These are phyloP conservation scores for Candida wancherniae DNA, from an alignment of 805 yeast genomes.

Conservation along the genomic window DNA sequence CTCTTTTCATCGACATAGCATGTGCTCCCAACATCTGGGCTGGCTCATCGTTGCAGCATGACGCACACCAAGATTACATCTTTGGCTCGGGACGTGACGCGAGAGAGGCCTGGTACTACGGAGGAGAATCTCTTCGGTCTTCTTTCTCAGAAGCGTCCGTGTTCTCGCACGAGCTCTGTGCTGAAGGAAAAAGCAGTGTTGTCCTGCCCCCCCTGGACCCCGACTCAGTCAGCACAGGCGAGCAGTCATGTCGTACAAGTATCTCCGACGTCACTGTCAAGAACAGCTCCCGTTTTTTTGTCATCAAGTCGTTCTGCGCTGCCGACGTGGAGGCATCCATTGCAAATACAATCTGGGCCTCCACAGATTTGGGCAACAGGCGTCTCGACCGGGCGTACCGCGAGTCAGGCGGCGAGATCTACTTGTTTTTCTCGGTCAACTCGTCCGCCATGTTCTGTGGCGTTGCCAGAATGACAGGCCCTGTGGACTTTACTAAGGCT, in stretches of 20 bases:
- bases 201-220: no score
- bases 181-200: no score
- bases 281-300: conserved; percentile 34
- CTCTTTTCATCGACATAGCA: conserved; percentile 3
- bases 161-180: no score
- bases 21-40: conserved; percentile 12
- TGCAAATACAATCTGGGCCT: conserved; percentile 51
- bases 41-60: no score
- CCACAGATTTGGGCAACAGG: conserved; percentile 53
- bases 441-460: conserved; percentile 43
- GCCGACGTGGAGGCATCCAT: conserved; percentile 48
- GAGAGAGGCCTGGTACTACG: no score
- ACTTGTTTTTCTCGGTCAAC: conserved; percentile 54
- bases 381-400: conserved; percentile 44
- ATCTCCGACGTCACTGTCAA: background rate
- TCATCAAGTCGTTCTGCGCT: conserved; percentile 50
- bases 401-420: conserved; percentile 30
- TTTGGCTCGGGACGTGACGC: no score
- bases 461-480: conserved; percentile 45
- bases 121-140: no score
- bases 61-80: no score
- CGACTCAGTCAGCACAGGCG: no score
- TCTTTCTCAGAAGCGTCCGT: no score
- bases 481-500: conserved; percentile 31
- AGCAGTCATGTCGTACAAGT: no score